These are phyloP conservation scores for Cucumis melo DNA, from an alignment of 306 rosid species.

Conservation along the genomic window DNA sequence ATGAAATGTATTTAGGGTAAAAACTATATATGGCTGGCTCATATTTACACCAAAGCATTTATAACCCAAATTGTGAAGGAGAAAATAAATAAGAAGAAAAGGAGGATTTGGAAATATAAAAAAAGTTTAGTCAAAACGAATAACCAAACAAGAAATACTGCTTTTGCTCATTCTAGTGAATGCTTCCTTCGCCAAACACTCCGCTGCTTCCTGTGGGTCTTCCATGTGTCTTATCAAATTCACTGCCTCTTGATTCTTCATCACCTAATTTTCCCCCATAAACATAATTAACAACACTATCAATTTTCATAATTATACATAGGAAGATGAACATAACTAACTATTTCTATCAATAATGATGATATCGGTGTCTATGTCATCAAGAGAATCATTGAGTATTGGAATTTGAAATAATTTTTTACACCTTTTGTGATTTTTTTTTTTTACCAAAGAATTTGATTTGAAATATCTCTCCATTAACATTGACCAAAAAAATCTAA, in stretches of 20 bases:
- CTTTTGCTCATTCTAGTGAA: slow-evolving; percentile 60
- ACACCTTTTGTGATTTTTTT: no score
- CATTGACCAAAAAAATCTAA: no score
- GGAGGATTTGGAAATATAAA: not conserved
- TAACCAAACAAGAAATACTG: slow-evolving; percentile 65
- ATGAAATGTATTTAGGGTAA: not conserved
- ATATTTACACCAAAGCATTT: not conserved
- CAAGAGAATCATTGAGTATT: no score
- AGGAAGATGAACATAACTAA: no score
- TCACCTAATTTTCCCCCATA: slow-evolving; percentile 21
- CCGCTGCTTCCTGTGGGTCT: slow-evolving; percentile 72
- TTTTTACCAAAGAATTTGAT: no score
- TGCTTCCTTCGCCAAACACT: slow-evolving; percentile 74
- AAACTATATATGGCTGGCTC: not conserved
- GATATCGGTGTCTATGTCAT: no score
- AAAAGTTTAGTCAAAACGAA: slow-evolving; percentile 48
- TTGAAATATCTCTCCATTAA: no score
- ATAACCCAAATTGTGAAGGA: not conserved
- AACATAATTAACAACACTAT: not conserved
- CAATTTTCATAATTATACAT: no score
- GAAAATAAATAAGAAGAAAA: not conserved
- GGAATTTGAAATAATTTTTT: no score
- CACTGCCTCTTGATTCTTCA: slow-evolving; percentile 88
- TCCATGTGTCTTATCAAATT: slow-evolving; percentile 58
- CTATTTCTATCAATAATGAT: no score